Percentiles rank a stretch among this genome's conserved stretches.
These are phyloP conservation scores for Geotrichum macrosporum DNA, from an alignment of 1,139 yeast genomes.

Conservation along the genomic window DNA sequence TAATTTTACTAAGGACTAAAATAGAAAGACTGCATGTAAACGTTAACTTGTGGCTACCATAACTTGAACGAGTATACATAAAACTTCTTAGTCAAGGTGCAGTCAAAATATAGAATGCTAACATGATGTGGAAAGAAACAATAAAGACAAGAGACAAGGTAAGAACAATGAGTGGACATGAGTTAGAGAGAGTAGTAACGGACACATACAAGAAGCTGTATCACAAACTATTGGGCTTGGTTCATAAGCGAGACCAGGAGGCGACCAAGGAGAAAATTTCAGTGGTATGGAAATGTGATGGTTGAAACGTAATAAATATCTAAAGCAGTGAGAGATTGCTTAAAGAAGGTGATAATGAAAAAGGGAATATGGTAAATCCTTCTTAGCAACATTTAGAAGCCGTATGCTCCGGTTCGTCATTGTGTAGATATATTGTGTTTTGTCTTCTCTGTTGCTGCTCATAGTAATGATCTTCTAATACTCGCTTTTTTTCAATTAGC, in stretches of 20 bases:
- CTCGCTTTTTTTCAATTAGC: constrained; percentile 31
- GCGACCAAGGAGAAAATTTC: neutral
- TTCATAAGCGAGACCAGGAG: neutral
- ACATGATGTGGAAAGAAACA: neutral
- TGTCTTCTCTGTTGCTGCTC: constrained; percentile 30
- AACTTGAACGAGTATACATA: too few relatives aligned
- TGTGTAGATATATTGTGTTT: constrained; percentile 34
- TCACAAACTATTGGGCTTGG: neutral
- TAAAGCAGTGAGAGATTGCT: neutral
- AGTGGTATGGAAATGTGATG: neutral
- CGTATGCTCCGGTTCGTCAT: constrained; percentile 32
- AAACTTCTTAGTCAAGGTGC: too few relatives aligned
- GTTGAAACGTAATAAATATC: neutral
- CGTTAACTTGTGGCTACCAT: neutral
- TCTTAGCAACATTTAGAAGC: constrained; percentile 20
- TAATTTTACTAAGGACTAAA: too few relatives aligned
- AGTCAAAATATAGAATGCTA: constrained; percentile 1
- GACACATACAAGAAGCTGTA: neutral
- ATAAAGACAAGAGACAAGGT: neutral
- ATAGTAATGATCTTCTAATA: constrained; percentile 27
- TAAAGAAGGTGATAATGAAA: neutral
- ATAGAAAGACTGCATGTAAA: too few relatives aligned
- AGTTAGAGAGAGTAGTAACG: neutral
- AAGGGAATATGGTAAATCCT: neutral
- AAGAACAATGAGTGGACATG: neutral